Percentiles rank a stretch among this genome's conserved stretches.
Evolutionary conservation across 2,329 filamentous ascomycete genomes (phyloP).

Genomic region (Talaromyces funiculosus): DNA sequence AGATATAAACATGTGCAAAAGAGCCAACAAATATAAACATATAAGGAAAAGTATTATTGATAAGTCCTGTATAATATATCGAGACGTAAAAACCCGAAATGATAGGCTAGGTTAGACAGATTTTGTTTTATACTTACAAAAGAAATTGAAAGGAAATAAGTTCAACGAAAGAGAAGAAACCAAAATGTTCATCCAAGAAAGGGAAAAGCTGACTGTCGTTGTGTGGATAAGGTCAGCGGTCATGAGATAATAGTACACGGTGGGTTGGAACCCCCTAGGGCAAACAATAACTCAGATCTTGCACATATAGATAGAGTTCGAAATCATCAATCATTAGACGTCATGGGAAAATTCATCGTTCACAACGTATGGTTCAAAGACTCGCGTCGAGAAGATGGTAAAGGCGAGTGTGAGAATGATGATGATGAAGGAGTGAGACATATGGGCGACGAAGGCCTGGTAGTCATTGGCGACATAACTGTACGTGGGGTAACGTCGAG

Average conservation of each 20-base stretch:
- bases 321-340: slow-evolving; percentile 10
- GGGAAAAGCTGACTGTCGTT: neutral
- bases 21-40: neutral
- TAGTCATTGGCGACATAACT: slow-evolving; percentile 27
- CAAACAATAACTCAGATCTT: neutral
- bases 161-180: neutral
- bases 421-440: slow-evolving; percentile 21
- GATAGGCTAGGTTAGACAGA: slow-evolving; percentile 1
- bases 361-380: slow-evolving; percentile 22
- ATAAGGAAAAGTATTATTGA: slow-evolving; percentile 7
- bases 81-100: slow-evolving; percentile 8
- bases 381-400: slow-evolving; percentile 22
- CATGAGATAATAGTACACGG: slow-evolving; percentile 11
- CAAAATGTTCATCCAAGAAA: neutral
- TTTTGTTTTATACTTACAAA: slow-evolving; percentile 10
- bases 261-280: neutral
- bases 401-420: slow-evolving; percentile 22
- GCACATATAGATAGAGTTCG: neutral
- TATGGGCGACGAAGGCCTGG: slow-evolving; percentile 32
- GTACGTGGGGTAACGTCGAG: slow-evolving; percentile 25
- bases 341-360: slow-evolving; percentile 3
- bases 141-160: slow-evolving; percentile 4
- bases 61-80: neutral
- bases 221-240: neutral
- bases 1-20: neutral